Evolutionary conservation across 1,284 basidiomycete species (phyloP).

Genomic region (Melampsora larici-populina): DNA sequence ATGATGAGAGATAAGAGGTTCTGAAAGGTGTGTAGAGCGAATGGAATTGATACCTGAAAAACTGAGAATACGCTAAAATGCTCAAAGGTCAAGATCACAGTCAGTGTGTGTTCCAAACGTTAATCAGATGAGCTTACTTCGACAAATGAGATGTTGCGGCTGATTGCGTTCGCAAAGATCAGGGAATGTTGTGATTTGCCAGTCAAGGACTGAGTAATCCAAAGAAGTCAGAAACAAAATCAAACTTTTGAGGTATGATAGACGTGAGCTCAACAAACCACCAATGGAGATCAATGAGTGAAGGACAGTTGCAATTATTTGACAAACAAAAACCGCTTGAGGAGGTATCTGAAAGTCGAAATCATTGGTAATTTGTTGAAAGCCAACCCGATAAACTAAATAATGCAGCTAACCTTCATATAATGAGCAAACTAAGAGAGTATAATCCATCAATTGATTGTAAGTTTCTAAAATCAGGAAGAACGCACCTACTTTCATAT

Average conservation of each 20-base stretch:
- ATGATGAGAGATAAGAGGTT: too few relatives aligned
- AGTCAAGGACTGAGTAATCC: constrained; percentile 17
- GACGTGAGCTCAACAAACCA: background rate
- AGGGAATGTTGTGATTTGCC: constrained; percentile 18
- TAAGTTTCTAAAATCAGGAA: background rate
- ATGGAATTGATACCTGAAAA: constrained; percentile 16
- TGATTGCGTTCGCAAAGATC: constrained; percentile 30
- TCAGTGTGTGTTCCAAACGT: too few relatives aligned
- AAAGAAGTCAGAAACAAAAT: background rate
- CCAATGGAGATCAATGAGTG: constrained; percentile 19
- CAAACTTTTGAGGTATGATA: too few relatives aligned
- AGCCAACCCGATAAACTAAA: too few relatives aligned
- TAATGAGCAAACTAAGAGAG: constrained; percentile 32
- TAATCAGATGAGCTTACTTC: background rate
- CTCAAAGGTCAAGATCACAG: too few relatives aligned
- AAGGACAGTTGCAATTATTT: constrained; percentile 18
- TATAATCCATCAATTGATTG: background rate
- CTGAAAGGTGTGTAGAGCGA: background rate
- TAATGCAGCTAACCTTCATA: constrained; percentile 23
- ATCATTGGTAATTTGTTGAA: too few relatives aligned
- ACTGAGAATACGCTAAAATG: background rate
- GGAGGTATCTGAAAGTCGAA: constrained; percentile 17
- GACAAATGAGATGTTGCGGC: constrained; percentile 16
- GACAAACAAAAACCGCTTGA: constrained; percentile 14
- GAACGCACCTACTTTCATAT: constrained; percentile 27